phyloP scores from a whole-genome alignment of 1,284 basidiomycete species.

The Ceratobasidium papillatum region DNA sequence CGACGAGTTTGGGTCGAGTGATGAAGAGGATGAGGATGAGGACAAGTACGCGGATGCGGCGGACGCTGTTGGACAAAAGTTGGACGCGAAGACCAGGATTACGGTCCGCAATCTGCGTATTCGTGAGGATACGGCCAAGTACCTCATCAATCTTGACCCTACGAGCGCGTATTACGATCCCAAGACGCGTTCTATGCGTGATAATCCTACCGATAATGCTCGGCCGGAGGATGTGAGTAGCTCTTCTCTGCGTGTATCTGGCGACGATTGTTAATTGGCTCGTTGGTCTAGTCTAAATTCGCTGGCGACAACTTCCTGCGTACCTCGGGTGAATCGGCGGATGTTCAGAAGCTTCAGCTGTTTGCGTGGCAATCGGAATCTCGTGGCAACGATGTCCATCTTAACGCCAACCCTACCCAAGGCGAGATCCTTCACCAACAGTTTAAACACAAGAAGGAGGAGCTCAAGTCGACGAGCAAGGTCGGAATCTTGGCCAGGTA shows the following conservation, averaged over 20 bases:
- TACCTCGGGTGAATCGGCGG: conserved; percentile 87
- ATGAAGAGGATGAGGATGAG: conserved; percentile 93
- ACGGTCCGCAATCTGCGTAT: conserved; percentile 98
- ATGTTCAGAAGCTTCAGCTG: conserved; percentile 90
- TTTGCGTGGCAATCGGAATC: conserved; percentile 98
- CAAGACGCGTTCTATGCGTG: conserved; percentile 99
- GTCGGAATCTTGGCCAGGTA: conserved; percentile 89
- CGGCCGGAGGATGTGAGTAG: conserved; percentile 81
- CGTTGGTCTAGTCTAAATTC: conserved; percentile 74
- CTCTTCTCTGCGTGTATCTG: neutral
- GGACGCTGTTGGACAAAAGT: conserved; percentile 96
- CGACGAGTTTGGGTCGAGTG: conserved; percentile 95
- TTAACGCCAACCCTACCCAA: conserved; percentile 96
- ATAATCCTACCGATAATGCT: conserved; percentile 84
- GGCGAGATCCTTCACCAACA: conserved; percentile 92
- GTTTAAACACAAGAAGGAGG: conserved; percentile 91
- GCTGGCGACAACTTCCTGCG: conserved; percentile 97
- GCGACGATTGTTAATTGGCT: neutral
- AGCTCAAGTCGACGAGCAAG: conserved; percentile 86
- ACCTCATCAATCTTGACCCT: conserved; percentile 95
- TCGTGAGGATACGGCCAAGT: conserved; percentile 99
- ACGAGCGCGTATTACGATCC: conserved; percentile 99
- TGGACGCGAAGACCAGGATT: conserved; percentile 97
- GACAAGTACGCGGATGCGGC: conserved; percentile 98
- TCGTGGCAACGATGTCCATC: conserved; percentile 92